phyloP scores from a whole-genome alignment of 78 protist genomes.

The slime mould (Dictyostelium discoideum) region DNA sequence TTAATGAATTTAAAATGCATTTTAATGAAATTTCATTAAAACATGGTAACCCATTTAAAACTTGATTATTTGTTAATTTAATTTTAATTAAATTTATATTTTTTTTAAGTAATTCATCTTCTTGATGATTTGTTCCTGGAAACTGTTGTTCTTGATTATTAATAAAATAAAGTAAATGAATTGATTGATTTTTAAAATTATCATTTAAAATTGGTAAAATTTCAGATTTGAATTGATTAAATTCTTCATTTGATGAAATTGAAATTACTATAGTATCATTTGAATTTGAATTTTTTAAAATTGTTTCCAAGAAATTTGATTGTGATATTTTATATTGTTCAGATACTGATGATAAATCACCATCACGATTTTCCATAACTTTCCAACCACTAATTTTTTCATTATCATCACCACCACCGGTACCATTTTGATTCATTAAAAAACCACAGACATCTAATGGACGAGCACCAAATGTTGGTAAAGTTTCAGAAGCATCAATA shows the following conservation, averaged over 20 bases:
- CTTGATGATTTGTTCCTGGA: neutral
- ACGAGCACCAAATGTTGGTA: conserved; percentile 82
- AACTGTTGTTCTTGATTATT: neutral
- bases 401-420: neutral
- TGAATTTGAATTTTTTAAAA: neutral
- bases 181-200: neutral
- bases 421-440: neutral
- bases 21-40: conserved; percentile 84
- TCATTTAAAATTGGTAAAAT: neutral
- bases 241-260: neutral
- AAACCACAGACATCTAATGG: conserved; percentile 76
- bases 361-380: conserved; percentile 57
- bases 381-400: conserved; percentile 42
- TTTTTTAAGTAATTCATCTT: neutral
- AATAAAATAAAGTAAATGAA: neutral
- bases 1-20: conserved; percentile 80
- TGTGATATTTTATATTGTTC: conserved; percentile 44
- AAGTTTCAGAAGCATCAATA: conserved; percentile 84
- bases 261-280: conserved; percentile 54
- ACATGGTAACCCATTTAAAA: neutral
- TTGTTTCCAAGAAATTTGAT: neutral
- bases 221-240: neutral
- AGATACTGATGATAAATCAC: conserved; percentile 43
- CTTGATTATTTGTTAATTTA: neutral
- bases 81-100: conserved; percentile 1